Conservation (phyloP, 2,329 filamentous ascomycete genomes). For the Emmonsiellopsis sp. region DNA sequence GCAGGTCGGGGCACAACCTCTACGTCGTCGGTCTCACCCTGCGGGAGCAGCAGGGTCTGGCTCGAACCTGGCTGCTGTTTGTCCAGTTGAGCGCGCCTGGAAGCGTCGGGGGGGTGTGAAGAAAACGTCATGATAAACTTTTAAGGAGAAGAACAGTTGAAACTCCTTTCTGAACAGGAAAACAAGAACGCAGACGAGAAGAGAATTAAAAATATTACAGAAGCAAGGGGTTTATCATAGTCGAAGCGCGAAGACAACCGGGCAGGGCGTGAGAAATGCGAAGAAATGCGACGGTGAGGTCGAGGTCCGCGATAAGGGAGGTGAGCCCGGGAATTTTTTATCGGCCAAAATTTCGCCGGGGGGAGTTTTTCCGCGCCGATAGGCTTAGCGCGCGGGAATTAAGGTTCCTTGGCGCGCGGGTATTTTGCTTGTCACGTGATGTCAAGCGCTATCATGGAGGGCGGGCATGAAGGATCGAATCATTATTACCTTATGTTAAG, state of each 20-base stretch:
- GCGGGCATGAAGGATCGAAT: neutral
- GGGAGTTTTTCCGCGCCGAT: neutral
- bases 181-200: neutral
- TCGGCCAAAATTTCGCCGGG: neutral
- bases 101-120: slow-evolving; percentile 15
- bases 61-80: slow-evolving; percentile 9
- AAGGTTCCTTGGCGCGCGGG: neutral
- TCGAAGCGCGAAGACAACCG: neutral
- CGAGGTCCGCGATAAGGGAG: neutral
- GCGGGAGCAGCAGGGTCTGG: slow-evolving; percentile 18
- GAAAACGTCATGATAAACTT: slow-evolving; percentile 17
- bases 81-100: slow-evolving; percentile 20
- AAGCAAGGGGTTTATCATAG: neutral
- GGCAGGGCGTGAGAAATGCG: too few relatives aligned
- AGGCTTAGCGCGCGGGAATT: neutral
- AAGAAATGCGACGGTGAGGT: neutral
- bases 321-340: neutral
- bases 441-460: neutral
- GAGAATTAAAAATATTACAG: neutral
- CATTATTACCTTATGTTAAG: too few relatives aligned
- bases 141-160: slow-evolving; percentile 1
- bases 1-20: slow-evolving; percentile 20
- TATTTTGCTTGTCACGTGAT: neutral
- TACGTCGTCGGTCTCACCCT: slow-evolving; percentile 30
- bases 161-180: neutral